These are phyloP conservation scores for Aristolochia californica DNA, from an alignment of 164 flowering plant species.

Conservation along the genomic window DNA sequence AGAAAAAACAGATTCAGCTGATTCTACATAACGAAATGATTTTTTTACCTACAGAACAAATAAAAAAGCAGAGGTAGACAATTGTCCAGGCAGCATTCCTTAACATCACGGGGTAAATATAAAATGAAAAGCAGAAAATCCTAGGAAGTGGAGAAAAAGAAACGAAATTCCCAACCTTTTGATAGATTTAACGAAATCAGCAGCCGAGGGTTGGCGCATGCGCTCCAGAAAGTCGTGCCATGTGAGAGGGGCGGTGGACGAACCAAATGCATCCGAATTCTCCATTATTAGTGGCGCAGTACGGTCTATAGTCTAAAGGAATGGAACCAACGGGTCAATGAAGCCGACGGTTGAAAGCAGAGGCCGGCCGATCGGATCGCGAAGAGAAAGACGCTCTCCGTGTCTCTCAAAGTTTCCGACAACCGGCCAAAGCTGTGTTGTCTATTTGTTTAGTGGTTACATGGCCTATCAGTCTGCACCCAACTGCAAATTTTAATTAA, in stretches of 20 bases:
- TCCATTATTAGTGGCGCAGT: conserved; percentile 40
- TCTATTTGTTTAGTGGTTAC: too few species aligned
- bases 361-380: too few species aligned
- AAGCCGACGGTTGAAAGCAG: too few species aligned
- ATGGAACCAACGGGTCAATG: too few species aligned
- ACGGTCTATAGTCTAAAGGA: background rate
- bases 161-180: conserved; percentile 50
- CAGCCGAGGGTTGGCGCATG: conserved; percentile 85
- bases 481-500: too few species aligned
- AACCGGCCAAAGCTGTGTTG: too few species aligned
- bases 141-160: background rate
- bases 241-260: conserved; percentile 64
- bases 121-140: background rate
- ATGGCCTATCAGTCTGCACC: too few species aligned
- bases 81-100: background rate
- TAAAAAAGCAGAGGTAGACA: too few species aligned
- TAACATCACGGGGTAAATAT: background rate
- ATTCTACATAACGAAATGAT: too few species aligned
- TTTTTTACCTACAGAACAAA: background rate
- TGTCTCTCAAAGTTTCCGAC: too few species aligned
- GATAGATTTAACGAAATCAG: conserved; percentile 36
- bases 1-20: too few species aligned
- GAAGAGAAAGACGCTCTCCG: too few species aligned
- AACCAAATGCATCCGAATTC: conserved; percentile 46
- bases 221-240: conserved; percentile 95